phyloP scores from a whole-genome alignment of 768 basidiomycete species.

The Hemileccinum impolitum region DNA sequence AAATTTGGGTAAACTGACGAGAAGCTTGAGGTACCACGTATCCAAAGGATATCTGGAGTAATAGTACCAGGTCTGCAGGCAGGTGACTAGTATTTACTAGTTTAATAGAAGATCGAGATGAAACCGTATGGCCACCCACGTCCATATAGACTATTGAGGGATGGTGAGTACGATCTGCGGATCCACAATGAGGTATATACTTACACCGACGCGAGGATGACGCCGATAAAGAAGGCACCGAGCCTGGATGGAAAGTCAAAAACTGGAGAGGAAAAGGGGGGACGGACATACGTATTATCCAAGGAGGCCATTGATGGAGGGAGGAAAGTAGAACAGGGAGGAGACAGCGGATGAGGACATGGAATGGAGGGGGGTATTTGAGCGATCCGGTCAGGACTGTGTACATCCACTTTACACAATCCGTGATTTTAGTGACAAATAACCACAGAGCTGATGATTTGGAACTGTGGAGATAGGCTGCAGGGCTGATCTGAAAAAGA shows the following conservation, averaged over 20 bases:
- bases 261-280: neutral
- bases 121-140: conserved; percentile 29
- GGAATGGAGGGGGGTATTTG: too few species aligned
- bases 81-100: conserved; percentile 41
- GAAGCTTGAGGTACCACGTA: conserved; percentile 42
- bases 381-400: too few species aligned
- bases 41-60: conserved; percentile 48
- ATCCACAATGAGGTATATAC: conserved; percentile 16
- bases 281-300: conserved; percentile 33
- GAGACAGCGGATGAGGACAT: too few species aligned
- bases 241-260: conserved; percentile 31
- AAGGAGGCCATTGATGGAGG: conserved; percentile 5
- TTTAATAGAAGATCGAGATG: neutral
- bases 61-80: conserved; percentile 55
- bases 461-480: too few species aligned
- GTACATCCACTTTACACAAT: too few species aligned
- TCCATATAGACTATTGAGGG: conserved; percentile 43
- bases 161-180: conserved; percentile 2
- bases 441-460: too few species aligned
- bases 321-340: too few species aligned
- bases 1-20: conserved; percentile 35
- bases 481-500: too few species aligned
- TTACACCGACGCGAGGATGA: conserved; percentile 48
- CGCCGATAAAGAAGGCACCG: conserved; percentile 50
- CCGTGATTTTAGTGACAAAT: too few species aligned